These are phyloP conservation scores for Hagleromyces aurorensis DNA, from an alignment of 805 yeast species.

Conservation along the genomic window DNA sequence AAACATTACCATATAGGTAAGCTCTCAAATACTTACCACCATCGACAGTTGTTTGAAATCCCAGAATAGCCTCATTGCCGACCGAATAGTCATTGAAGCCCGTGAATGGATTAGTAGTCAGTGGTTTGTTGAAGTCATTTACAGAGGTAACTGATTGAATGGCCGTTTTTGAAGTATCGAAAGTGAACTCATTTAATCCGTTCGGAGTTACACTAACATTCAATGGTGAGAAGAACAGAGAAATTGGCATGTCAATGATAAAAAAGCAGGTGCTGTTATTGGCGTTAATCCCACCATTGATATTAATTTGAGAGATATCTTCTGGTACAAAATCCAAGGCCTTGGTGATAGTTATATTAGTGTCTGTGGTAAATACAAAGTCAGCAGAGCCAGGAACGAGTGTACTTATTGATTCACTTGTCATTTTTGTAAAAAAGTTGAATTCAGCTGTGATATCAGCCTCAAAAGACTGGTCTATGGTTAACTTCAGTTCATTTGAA, in stretches of 20 bases:
- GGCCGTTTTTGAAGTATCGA: constrained; percentile 14
- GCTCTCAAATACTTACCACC: constrained; percentile 27
- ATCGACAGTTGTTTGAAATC: constrained; percentile 18
- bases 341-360: constrained; percentile 13
- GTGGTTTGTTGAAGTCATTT: constrained; percentile 23
- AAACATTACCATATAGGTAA: too few relatives aligned
- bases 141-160: constrained; percentile 20
- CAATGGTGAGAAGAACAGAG: constrained; percentile 12
- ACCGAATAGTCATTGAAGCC: constrained; percentile 23
- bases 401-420: too few relatives aligned
- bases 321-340: constrained; percentile 18
- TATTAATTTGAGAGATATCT: constrained; percentile 11
- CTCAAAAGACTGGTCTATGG: constrained; percentile 6
- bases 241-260: constrained; percentile 23
- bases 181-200: constrained; percentile 11
- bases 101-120: constrained; percentile 17
- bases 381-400: too few relatives aligned
- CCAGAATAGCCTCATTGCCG: constrained; percentile 12
- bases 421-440: constrained; percentile 21
- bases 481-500: constrained; percentile 20
- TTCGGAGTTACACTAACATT: constrained; percentile 16
- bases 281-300: constrained; percentile 22
- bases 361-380: constrained; percentile 18
- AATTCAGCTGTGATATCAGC: constrained; percentile 17
- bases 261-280: constrained; percentile 24